Evolutionary conservation across 2,329 filamentous ascomycete genomes (phyloP).

Genomic region (Pestalotiopsis sp.): DNA sequence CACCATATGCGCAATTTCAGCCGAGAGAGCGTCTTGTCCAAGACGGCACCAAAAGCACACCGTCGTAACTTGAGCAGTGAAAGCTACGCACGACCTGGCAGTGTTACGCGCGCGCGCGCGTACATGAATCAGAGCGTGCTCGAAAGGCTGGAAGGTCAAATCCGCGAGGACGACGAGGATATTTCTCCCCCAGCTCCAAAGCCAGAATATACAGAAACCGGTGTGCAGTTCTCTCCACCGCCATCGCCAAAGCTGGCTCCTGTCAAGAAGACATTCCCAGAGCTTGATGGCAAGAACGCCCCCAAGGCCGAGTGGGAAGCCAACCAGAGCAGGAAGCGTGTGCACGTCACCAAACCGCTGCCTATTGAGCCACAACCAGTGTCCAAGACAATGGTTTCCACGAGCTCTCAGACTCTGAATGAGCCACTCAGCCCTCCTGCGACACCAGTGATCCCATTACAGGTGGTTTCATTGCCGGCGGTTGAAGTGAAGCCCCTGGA

Average conservation of each 20-base stretch:
- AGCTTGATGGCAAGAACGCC: slow-evolving; percentile 47
- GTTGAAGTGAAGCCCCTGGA: slow-evolving; percentile 29
- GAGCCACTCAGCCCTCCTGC: slow-evolving; percentile 66
- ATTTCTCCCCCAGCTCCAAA: slow-evolving; percentile 38
- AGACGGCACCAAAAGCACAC: slow-evolving; percentile 41
- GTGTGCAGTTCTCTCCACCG: slow-evolving; percentile 82
- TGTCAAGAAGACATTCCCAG: slow-evolving; percentile 43
- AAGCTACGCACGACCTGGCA: slow-evolving; percentile 57
- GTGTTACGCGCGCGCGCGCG: slow-evolving; percentile 54
- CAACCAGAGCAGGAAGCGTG: slow-evolving; percentile 73
- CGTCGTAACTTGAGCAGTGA: slow-evolving; percentile 61
- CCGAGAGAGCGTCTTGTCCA: slow-evolving; percentile 55
- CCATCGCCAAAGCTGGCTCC: slow-evolving; percentile 64
- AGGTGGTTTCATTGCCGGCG: slow-evolving; percentile 37
- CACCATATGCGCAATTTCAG: slow-evolving; percentile 56
- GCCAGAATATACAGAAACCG: slow-evolving; percentile 71
- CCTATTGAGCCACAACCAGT: slow-evolving; percentile 47
- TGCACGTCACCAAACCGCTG: slow-evolving; percentile 55
- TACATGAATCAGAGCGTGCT: slow-evolving; percentile 57
- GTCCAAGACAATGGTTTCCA: slow-evolving; percentile 62
- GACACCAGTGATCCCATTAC: slow-evolving; percentile 59
- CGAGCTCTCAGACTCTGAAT: slow-evolving; percentile 64
- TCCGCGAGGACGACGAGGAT: slow-evolving; percentile 53
- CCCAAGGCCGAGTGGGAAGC: slow-evolving; percentile 59
- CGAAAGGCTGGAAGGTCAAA: slow-evolving; percentile 56